Conservation (phyloP, 1,139 yeast species). For the Candida tunisiensis region DNA sequence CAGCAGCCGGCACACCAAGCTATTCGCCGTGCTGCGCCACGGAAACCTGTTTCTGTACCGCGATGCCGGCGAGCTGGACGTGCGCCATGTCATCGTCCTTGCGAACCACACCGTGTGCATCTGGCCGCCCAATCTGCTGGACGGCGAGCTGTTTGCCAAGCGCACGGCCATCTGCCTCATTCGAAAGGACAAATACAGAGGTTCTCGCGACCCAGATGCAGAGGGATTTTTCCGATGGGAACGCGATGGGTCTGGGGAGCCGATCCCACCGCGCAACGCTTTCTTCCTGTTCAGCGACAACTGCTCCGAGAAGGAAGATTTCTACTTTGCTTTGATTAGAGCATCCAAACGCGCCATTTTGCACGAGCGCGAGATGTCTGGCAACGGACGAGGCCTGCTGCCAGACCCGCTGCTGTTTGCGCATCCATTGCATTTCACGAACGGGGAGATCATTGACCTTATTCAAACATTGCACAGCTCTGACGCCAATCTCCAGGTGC, state of each 20-base stretch:
- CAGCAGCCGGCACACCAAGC: constrained; percentile 14
- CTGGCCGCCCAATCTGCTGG: constrained; percentile 72
- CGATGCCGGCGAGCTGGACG: constrained; percentile 43
- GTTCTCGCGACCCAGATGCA: constrained; percentile 7
- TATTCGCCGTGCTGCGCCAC: constrained; percentile 31
- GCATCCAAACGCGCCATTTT: constrained; percentile 53
- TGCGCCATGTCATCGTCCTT: constrained; percentile 66
- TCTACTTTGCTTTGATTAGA: constrained; percentile 73
- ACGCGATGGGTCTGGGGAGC: too few relatives aligned
- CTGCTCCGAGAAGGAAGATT: constrained; percentile 74
- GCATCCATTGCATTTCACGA: constrained; percentile 51
- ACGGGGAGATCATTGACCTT: constrained; percentile 52
- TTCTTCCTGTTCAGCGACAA: constrained; percentile 64
- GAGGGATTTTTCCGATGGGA: too few relatives aligned
- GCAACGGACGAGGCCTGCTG: constrained; percentile 5
- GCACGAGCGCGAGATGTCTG: constrained; percentile 3
- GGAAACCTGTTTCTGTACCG: constrained; percentile 68
- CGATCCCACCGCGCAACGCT: constrained; percentile 33
- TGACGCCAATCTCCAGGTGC: constrained; percentile 66
- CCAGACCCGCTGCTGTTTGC: constrained; percentile 41
- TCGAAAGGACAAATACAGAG: constrained; percentile 3
- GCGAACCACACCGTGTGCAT: constrained; percentile 52
- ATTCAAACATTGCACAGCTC: constrained; percentile 67
- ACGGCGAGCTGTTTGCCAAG: constrained; percentile 66
- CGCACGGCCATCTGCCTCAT: constrained; percentile 57